Evolutionary conservation across 768 basidiomycete genomes (phyloP), one percentile per base, ranked within the genome.

Genomic region (Rickenella mellea): DNA sequence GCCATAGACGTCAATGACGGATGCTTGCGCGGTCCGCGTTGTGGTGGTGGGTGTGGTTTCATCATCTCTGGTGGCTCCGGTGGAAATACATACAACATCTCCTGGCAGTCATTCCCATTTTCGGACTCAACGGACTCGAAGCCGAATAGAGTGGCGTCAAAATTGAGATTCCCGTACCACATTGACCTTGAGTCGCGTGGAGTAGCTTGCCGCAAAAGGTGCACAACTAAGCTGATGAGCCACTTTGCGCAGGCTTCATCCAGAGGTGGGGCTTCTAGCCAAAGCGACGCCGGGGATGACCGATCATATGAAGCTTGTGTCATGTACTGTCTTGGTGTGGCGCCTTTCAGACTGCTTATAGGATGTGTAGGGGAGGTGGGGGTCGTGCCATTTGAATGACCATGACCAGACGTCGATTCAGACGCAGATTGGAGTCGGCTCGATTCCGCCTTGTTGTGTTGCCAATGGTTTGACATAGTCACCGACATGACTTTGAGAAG

Each of bases 241-340:
- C 90, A 89, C 56, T 73, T 77, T 20, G 86, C 88, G 50, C 86
- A 82, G 27, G 71, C 69, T 47, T 93, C 91, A 46, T 93, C 85
- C 28, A 94, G 67, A 1, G 85, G 76, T 4, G 76, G 67, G 14
- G 80, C 75, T 50, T 89, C 88, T 19, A 72, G 62, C 65, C 70
- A 75, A n/a, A 62, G 54, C 20, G 67, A 58, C 36, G 67, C 61
- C 0, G 62, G 53, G 10, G 66, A 54, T 12, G 68, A 61, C 26
- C 67, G 56, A 29, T 76, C 72, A 1, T 69, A 68, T 5, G 75
- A 66, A 2, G 67, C 47, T 32, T 68, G 66, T 35, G 44, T 40
- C 19, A 30, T 14, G 4, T 26, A 31, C 10, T 39, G 39, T 27
- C 25, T 41, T 28, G 30, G 45, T 22, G 60, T 62, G 28, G 55